phyloP scores from a whole-genome alignment of 1,139 yeast species.

The Yamadazyma aaseri region DNA sequence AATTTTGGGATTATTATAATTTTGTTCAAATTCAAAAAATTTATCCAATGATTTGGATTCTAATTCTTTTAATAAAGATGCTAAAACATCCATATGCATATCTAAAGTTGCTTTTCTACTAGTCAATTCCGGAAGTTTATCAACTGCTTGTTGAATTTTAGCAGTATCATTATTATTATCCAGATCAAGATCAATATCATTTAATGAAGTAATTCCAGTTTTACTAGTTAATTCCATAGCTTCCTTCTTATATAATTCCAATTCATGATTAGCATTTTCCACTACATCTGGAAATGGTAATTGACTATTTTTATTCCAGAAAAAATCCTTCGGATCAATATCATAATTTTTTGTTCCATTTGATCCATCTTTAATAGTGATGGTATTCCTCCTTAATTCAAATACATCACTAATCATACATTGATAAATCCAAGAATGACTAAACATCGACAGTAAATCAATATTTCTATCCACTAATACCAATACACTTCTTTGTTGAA shows the following conservation, averaged over 20 bases:
- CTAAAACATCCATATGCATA: slow-evolving; percentile 95
- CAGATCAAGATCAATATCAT: slow-evolving; percentile 69
- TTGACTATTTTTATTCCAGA: slow-evolving; percentile 82
- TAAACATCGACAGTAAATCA: slow-evolving; percentile 89
- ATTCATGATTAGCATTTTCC: slow-evolving; percentile 85
- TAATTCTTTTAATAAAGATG: slow-evolving; percentile 76
- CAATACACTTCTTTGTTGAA: slow-evolving; percentile 67
- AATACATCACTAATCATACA: slow-evolving; percentile 95
- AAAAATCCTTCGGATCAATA: slow-evolving; percentile 88
- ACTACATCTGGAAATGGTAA: slow-evolving; percentile 98
- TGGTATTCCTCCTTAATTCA: slow-evolving; percentile 71
- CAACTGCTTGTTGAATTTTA: slow-evolving; percentile 84
- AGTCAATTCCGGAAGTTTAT: slow-evolving; percentile 87
- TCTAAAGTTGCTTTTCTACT: slow-evolving; percentile 86
- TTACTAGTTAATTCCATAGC: slow-evolving; percentile 81
- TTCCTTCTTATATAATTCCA: slow-evolving; percentile 77
- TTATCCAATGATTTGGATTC: slow-evolving; percentile 85
- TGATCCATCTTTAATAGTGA: slow-evolving; percentile 41
- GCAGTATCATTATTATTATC: slow-evolving; percentile 49
- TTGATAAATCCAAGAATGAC: slow-evolving; percentile 97
- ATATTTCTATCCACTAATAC: slow-evolving; percentile 83
- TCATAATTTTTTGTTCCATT: slow-evolving; percentile 61
- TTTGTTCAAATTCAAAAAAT: slow-evolving; percentile 91
- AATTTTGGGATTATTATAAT: slow-evolving; percentile 58
- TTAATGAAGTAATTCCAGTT: slow-evolving; percentile 69